These are phyloP conservation scores for Chlamydomonas reinhardtii DNA, from an alignment of 163 green algal species.

Conservation along the genomic window DNA sequence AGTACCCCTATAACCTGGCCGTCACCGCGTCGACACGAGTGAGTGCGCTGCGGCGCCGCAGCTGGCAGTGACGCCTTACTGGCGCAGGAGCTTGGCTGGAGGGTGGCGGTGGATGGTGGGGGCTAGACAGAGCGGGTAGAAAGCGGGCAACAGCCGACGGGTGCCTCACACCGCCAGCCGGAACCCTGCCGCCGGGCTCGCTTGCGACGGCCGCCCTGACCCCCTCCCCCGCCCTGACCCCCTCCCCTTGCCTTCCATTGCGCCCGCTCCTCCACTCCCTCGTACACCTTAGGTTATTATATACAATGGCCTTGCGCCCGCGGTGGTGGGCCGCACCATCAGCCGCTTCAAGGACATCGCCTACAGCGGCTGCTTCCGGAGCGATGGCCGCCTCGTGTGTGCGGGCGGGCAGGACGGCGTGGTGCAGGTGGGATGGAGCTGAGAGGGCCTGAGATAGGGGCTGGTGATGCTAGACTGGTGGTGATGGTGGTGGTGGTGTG, in stretches of 20 bases:
- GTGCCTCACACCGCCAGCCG: no score
- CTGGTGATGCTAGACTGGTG: background rate
- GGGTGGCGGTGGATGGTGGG: no score
- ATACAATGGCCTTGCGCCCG: conserved; percentile 74
- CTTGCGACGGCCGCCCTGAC: no score
- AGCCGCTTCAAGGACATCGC: conserved; percentile 93
- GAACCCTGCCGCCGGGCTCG: no score
- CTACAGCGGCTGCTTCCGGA: conserved; percentile 86
- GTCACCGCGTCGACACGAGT: conserved; percentile 90
- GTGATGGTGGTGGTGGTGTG: no score
- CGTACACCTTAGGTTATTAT: conserved; percentile 76
- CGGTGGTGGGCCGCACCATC: conserved; percentile 74
- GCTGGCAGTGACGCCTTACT: no score
- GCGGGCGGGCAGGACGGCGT: conserved; percentile 90
- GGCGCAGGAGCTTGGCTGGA: no score
- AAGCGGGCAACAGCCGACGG: no score
- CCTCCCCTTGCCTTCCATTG: no score
- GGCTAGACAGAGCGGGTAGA: no score
- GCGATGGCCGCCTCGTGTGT: conserved; percentile 88
- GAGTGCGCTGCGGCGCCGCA: background rate
- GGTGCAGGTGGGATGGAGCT: conserved; percentile 81
- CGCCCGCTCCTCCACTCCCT: no score
- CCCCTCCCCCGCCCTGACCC: no score
- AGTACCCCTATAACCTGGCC: conserved; percentile 85
- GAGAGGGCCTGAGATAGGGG: background rate